Percentiles rank a stretch among this genome's conserved stretches.
Evolutionary conservation across 192 early-diverging fungal genomes (phyloP).

Genomic region (Rhizophagus sp.): DNA sequence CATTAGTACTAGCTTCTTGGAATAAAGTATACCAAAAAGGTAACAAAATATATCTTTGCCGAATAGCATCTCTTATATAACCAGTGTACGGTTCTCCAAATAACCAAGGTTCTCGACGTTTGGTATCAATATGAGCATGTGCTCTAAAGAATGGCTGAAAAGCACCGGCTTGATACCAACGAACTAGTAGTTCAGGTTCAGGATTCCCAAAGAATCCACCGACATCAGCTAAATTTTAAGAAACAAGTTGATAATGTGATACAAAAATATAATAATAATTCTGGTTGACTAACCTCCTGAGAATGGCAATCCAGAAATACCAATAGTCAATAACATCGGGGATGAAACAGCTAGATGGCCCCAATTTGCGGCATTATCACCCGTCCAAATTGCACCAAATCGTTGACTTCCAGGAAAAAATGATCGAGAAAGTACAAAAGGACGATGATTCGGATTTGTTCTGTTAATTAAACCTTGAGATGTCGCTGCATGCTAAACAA

Average conservation of each 20-base stretch:
- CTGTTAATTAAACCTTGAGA: conserved; percentile 76
- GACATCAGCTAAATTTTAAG: conserved; percentile 69
- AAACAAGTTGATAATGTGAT: not conserved
- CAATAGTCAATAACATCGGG: conserved; percentile 90
- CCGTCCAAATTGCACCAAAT: conserved; percentile 97
- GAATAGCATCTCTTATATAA: conserved; percentile 77
- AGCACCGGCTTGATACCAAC: conserved; percentile 97
- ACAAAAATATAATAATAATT: not conserved
- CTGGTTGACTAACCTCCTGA: conserved; percentile 49
- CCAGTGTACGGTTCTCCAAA: conserved; percentile 83
- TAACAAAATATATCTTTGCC: conserved; percentile 82
- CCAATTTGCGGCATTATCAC: conserved; percentile 94
- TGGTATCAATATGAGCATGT: conserved; percentile 97
- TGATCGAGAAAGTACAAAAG: conserved; percentile 94
- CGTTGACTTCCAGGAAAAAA: conserved; percentile 97
- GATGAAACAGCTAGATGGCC: conserved; percentile 76
- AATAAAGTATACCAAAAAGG: conserved; percentile 95
- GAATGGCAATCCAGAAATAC: conserved; percentile 87
- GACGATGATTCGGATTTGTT: conserved; percentile 59
- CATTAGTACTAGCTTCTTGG: conserved; percentile 69
- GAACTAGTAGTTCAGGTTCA: conserved; percentile 78
- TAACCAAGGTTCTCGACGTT: conserved; percentile 96
- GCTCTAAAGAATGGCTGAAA: conserved; percentile 98
- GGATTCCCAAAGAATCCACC: conserved; percentile 99
- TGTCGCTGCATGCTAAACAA: conserved; percentile 76